A percentile compares a stretch with the other conserved stretches of the same genome.
Evolutionary conservation across 139 green algal species (phyloP).

Genomic region (Eudorina sp.): DNA sequence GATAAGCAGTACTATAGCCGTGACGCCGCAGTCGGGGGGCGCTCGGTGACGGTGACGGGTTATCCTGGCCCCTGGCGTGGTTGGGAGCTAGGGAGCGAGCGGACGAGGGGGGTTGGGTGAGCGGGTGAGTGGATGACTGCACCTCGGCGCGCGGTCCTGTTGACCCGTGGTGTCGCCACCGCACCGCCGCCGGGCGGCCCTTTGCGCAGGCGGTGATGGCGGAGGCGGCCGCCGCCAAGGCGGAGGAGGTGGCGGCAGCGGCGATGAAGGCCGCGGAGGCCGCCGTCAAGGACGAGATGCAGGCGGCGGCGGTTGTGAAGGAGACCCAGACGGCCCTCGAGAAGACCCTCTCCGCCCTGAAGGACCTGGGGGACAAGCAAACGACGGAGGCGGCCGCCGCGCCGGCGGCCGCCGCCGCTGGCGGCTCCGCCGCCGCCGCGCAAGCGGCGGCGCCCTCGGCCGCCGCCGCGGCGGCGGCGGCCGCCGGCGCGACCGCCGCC

Average conservation of each 20-base stretch:
- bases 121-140: too few species aligned
- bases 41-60: too few species aligned
- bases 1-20: too few species aligned
- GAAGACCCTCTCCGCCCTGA: constrained; percentile 69
- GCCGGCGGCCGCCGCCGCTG: not conserved
- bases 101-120: too few species aligned
- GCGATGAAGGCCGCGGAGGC: constrained; percentile 86
- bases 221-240: constrained; percentile 52
- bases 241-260: constrained; percentile 75
- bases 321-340: constrained; percentile 74
- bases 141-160: too few species aligned
- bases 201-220: constrained; percentile 43
- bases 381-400: not conserved
- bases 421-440: not conserved
- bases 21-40: too few species aligned
- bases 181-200: too few species aligned
- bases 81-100: too few species aligned
- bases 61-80: too few species aligned
- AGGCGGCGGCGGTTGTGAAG: constrained; percentile 67
- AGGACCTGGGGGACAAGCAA: not conserved
- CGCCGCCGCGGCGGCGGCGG: not conserved
- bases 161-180: too few species aligned
- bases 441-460: not conserved
- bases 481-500: not conserved
- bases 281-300: constrained; percentile 89